These are phyloP conservation scores for Ophiocordyceps camponoti-saundersi DNA, from an alignment of 2,329 filamentous ascomycete species.

Conservation along the genomic window DNA sequence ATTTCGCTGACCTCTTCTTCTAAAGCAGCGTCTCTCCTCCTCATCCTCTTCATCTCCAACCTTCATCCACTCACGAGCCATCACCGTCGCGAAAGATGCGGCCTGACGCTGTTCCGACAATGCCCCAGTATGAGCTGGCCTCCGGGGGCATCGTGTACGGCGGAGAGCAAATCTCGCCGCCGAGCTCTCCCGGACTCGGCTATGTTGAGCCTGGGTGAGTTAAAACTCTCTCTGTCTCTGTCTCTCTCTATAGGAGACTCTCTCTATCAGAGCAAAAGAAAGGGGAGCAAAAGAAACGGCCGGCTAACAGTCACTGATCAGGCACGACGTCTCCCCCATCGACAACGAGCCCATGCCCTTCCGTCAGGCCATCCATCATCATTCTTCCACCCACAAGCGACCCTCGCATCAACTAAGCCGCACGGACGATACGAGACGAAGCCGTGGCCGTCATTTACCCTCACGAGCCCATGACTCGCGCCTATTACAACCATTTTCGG, in stretches of 20 bases:
- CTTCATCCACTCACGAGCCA: background rate
- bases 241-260: background rate
- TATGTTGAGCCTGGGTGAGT: conserved; percentile 23
- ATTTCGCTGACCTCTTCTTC: background rate
- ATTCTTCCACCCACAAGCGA: background rate
- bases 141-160: conserved; percentile 13
- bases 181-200: conserved; percentile 35
- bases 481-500: too few species aligned
- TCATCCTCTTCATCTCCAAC: background rate
- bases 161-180: conserved; percentile 34
- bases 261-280: too few species aligned
- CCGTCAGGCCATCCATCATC: background rate
- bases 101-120: conserved; percentile 4
- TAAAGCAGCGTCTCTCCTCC: background rate
- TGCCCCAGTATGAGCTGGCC: conserved; percentile 20
- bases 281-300: background rate
- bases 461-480: background rate
- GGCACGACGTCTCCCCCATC: conserved; percentile 33
- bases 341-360: conserved; percentile 20
- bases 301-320: conserved; percentile 2
- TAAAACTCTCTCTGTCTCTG: background rate
- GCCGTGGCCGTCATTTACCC: background rate
- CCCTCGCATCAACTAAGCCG: background rate
- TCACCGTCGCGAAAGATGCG: background rate
- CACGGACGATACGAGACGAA: background rate